These are phyloP conservation scores for Cercospora sojina DNA, from an alignment of 2,329 filamentous ascomycete species.

Conservation along the genomic window DNA sequence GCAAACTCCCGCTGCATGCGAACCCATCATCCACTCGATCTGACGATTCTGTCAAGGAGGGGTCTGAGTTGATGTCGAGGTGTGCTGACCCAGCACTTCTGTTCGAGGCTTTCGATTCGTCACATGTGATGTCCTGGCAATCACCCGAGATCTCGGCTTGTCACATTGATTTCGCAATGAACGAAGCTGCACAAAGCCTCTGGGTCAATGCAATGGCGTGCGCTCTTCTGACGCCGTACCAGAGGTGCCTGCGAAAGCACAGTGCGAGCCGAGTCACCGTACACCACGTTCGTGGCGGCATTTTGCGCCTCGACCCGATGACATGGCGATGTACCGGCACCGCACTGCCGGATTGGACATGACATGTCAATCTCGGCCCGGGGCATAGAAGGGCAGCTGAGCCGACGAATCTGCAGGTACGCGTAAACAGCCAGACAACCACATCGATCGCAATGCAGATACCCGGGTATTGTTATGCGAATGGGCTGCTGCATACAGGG, in stretches of 20 bases:
- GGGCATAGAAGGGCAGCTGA: not conserved
- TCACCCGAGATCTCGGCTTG: not conserved
- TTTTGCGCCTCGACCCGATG: not conserved
- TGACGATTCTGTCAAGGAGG: not conserved
- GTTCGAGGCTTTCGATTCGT: not conserved
- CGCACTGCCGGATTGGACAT: not conserved
- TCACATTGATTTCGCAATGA: not conserved
- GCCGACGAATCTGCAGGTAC: slow-evolving; percentile 4
- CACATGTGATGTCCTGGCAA: not conserved
- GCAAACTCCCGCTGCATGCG: not conserved
- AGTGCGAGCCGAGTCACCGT: not conserved
- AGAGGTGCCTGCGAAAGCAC: not conserved
- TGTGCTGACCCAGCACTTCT: not conserved
- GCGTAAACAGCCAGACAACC: slow-evolving; percentile 8
- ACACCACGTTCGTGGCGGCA: not conserved
- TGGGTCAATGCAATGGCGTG: not conserved
- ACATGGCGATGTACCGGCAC: not conserved
- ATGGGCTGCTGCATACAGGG: not conserved
- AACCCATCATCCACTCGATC: not conserved
- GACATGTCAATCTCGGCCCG: not conserved
- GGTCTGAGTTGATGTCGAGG: not conserved
- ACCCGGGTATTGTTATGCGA: not conserved
- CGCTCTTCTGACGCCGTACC: not conserved
- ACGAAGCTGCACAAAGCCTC: not conserved
- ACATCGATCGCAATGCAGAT: not conserved